Evolutionary conservation across 2,329 filamentous ascomycete genomes (phyloP).

Genomic region (Sclerotinia spermophila): DNA sequence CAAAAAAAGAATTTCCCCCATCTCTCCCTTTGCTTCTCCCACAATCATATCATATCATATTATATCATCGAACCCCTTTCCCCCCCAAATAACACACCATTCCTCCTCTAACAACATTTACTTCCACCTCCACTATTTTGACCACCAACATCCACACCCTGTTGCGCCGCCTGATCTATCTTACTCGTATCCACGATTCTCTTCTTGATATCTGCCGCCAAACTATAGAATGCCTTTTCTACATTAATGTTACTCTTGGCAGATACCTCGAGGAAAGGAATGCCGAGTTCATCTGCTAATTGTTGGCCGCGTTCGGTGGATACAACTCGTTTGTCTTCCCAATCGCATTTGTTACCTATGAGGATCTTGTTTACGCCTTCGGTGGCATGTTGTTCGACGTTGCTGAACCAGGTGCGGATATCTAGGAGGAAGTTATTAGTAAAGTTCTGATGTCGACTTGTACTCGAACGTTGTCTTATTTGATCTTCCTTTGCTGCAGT

Average conservation of each 20-base stretch:
- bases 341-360: conserved; percentile 99
- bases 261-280: conserved; percentile 97
- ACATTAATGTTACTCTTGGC: conserved; percentile 99
- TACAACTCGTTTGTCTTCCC: conserved; percentile 97
- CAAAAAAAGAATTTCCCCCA: conserved; percentile 11
- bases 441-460: not conserved
- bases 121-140: conserved; percentile 54
- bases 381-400: conserved; percentile 98
- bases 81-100: not conserved
- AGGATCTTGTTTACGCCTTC: conserved; percentile 99
- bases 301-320: conserved; percentile 90
- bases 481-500: not conserved
- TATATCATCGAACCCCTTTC: not conserved
- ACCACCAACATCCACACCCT: conserved; percentile 66
- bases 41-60: not conserved
- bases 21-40: conserved; percentile 19
- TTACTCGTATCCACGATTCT: conserved; percentile 89
- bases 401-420: conserved; percentile 99
- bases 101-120: conserved; percentile 70
- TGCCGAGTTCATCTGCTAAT: conserved; percentile 90
- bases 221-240: conserved; percentile 94
- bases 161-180: conserved; percentile 58
- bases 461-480: not conserved
- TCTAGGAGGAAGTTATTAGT: conserved; percentile 50
- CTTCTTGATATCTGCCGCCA: conserved; percentile 98